A percentile compares a stretch with the other conserved stretches of the same genome.
Evolutionary conservation across 2,329 filamentous ascomycete species (phyloP).

Genomic region (Fusarium verticillioides): DNA sequence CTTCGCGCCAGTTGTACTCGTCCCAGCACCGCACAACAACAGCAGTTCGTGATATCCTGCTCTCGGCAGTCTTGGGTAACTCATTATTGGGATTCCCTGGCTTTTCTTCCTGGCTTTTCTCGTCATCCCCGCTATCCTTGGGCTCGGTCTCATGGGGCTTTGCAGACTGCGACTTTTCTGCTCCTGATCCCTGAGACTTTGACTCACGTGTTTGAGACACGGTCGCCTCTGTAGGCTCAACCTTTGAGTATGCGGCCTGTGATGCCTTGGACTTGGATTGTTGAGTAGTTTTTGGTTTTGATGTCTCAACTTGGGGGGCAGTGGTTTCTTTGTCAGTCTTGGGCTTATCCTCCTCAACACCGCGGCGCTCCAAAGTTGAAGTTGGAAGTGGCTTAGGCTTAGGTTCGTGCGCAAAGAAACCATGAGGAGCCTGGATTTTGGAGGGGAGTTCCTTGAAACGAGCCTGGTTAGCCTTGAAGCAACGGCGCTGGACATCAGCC

Average conservation of each 20-base stretch:
- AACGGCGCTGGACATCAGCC: constrained; percentile 81
- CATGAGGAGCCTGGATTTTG: constrained; percentile 56
- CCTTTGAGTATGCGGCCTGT: neutral
- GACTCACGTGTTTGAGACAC: constrained; percentile 2
- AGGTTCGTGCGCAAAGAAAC: constrained; percentile 62
- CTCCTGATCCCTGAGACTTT: neutral
- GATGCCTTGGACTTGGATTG: neutral
- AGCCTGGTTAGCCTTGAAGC: constrained; percentile 74
- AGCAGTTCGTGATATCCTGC: constrained; percentile 65
- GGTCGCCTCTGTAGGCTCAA: neutral
- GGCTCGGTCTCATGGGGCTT: constrained; percentile 12
- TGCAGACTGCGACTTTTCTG: constrained; percentile 1
- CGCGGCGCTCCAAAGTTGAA: constrained; percentile 17
- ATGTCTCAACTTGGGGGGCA: constrained; percentile 2
- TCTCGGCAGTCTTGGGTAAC: neutral
- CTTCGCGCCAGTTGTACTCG: constrained; percentile 80
- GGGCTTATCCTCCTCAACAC: constrained; percentile 25
- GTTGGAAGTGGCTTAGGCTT: constrained; percentile 9
- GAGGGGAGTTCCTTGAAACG: constrained; percentile 69
- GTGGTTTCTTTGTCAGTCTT: constrained; percentile 26
- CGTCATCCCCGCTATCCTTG: neutral
- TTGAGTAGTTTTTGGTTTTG: constrained; percentile 8
- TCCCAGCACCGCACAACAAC: constrained; percentile 86
- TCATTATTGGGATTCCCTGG: neutral
- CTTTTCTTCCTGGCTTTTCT: neutral